A percentile compares a stretch with the other conserved stretches of the same genome.
These are phyloP conservation scores for Starmerella powellii DNA, from an alignment of 805 yeast species.

Conservation along the genomic window DNA sequence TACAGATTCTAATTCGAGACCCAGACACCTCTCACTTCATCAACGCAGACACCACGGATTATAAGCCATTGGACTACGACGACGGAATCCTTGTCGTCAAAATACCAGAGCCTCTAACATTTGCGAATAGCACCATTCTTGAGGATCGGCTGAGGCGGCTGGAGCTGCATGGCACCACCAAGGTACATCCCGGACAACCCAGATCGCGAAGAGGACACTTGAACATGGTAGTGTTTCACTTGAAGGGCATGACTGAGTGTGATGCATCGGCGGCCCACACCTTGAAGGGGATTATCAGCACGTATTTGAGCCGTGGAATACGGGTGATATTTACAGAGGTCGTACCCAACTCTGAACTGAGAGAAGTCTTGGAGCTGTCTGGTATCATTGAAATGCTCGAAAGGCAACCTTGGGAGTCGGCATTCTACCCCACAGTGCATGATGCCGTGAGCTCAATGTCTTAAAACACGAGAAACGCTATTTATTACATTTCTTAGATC, in stretches of 20 bases:
- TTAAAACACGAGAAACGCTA: not conserved
- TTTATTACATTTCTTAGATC: not conserved
- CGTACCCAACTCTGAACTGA: slow-evolving; percentile 37
- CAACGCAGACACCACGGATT: slow-evolving; percentile 54
- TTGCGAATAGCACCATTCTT: slow-evolving; percentile 72
- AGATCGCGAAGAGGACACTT: slow-evolving; percentile 36
- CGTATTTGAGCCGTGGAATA: slow-evolving; percentile 44
- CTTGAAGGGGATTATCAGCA: slow-evolving; percentile 45
- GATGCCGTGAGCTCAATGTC: slow-evolving; percentile 37
- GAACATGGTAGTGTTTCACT: slow-evolving; percentile 55
- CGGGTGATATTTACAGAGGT: slow-evolving; percentile 51
- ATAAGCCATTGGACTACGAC: slow-evolving; percentile 10
- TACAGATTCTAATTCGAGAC: slow-evolving; percentile 66
- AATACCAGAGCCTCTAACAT: slow-evolving; percentile 79
- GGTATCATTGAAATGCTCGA: slow-evolving; percentile 39
- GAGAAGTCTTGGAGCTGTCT: slow-evolving; percentile 40
- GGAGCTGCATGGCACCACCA: slow-evolving; percentile 64
- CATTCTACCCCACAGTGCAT: slow-evolving; percentile 40
- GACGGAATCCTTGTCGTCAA: slow-evolving; percentile 61
- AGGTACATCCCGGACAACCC: slow-evolving; percentile 62
- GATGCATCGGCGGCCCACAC: slow-evolving; percentile 75
- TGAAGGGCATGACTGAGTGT: slow-evolving; percentile 68
- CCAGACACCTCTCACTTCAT: slow-evolving; percentile 51
- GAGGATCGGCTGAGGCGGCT: slow-evolving; percentile 53
- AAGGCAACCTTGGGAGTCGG: slow-evolving; percentile 26